These are phyloP conservation scores for Pseudogymnoascus sp. DNA, from an alignment of 2,329 filamentous ascomycete genomes.

Conservation along the genomic window DNA sequence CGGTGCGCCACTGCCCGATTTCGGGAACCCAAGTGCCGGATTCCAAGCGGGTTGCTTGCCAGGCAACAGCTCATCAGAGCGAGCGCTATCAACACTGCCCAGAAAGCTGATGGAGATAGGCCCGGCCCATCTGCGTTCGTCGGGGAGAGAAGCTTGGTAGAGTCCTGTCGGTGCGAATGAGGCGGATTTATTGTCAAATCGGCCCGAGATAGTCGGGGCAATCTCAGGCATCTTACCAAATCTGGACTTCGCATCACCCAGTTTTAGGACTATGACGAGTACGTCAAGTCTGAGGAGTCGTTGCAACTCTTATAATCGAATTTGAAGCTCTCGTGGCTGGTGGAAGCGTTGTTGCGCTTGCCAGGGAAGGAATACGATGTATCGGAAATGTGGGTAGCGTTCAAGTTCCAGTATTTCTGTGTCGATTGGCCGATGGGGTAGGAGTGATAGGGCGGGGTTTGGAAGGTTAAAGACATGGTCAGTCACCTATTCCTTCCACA, in stretches of 20 bases:
- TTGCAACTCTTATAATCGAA: background rate
- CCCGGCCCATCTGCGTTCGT: background rate
- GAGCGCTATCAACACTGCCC: background rate
- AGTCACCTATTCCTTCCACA: background rate
- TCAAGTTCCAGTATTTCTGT: background rate
- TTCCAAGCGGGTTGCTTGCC: background rate
- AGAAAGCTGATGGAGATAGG: background rate
- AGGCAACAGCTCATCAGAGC: background rate
- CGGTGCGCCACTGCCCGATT: background rate
- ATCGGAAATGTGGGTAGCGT: background rate
- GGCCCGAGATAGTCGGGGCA: background rate
- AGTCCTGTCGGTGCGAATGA: background rate
- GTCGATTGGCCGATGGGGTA: background rate
- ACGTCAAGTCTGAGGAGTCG: background rate
- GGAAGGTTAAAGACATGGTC: background rate
- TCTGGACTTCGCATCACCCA: background rate
- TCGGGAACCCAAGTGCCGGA: background rate
- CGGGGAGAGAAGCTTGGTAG: background rate
- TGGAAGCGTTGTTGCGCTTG: background rate
- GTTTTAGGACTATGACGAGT: background rate
- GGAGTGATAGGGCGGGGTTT: background rate
- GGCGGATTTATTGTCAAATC: slow-evolving; percentile 2
- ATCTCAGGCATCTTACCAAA: background rate
- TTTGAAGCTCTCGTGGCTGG: background rate
- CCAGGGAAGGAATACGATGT: background rate